Evolutionary conservation across 2,329 filamentous ascomycete genomes (phyloP).

Genomic region (Hymenoscyphus fructigenus): DNA sequence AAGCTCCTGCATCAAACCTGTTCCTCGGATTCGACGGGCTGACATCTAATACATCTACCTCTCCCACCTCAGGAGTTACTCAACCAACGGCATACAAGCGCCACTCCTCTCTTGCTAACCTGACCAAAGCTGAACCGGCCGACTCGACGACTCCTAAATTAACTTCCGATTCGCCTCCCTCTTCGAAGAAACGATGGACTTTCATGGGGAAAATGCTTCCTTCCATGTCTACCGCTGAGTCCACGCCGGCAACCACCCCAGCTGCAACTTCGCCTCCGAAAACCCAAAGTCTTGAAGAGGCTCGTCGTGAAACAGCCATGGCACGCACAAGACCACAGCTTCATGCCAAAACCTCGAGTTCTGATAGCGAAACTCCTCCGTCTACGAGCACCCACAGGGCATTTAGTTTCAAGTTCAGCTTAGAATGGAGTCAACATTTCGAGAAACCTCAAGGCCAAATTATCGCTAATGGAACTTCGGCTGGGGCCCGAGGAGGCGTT

Average conservation of each 20-base stretch:
- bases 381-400: slow-evolving; percentile 42
- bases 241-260: slow-evolving; percentile 15
- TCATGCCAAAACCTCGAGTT: slow-evolving; percentile 53
- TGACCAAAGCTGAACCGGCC: slow-evolving; percentile 20
- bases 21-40: slow-evolving; percentile 64
- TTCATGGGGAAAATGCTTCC: slow-evolving; percentile 63
- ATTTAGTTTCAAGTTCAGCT: slow-evolving; percentile 72
- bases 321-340: slow-evolving; percentile 41
- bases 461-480: slow-evolving; percentile 1
- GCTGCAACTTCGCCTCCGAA: slow-evolving; percentile 38
- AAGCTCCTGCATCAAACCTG: slow-evolving; percentile 36
- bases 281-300: slow-evolving; percentile 50
- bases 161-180: slow-evolving; percentile 21
- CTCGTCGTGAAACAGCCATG: slow-evolving; percentile 51
- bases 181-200: slow-evolving; percentile 59
- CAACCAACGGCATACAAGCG: slow-evolving; percentile 29
- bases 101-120: slow-evolving; percentile 27
- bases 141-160: slow-evolving; percentile 22
- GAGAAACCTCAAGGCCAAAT: slow-evolving; percentile 30
- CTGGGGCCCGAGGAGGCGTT: slow-evolving; percentile 10
- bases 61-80: slow-evolving; percentile 12
- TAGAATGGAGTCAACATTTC: slow-evolving; percentile 60
- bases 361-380: slow-evolving; percentile 54
- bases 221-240: slow-evolving; percentile 38
- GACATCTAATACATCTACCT: slow-evolving; percentile 13